Evolutionary conservation across 129 eudicot genomes (phyloP).

Genomic region (Arctium lappa): DNA sequence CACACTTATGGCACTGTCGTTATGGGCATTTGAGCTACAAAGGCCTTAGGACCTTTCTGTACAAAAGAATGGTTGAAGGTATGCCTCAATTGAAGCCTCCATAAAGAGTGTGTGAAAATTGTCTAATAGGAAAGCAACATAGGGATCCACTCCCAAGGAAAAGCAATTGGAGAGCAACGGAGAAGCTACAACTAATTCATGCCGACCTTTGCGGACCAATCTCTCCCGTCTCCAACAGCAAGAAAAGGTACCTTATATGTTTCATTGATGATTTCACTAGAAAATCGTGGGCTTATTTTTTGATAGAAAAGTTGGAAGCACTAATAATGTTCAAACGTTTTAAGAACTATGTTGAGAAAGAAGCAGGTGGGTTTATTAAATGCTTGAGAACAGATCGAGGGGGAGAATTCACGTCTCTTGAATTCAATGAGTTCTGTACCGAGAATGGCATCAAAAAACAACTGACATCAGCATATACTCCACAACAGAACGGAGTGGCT

Average conservation of each 20-base stretch:
- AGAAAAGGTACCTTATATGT: not conserved
- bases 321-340: not conserved
- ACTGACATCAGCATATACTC: not conserved
- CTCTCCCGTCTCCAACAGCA: not conserved
- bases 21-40: not conserved
- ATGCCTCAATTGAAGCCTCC: not conserved
- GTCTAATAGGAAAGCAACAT: not conserved
- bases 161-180: not conserved
- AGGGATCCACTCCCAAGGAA: not conserved
- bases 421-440: not conserved
- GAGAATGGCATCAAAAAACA: not conserved
- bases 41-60: not conserved
- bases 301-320: not conserved
- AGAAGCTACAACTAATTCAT: not conserved
- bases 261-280: constrained; percentile 15
- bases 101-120: not conserved
- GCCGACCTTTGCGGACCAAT: constrained; percentile 1
- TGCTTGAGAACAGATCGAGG: not conserved
- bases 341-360: not conserved
- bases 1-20: not conserved
- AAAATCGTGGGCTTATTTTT: not conserved
- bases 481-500: not conserved
- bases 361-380: not conserved
- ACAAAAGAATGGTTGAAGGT: not conserved
- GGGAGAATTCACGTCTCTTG: not conserved